A percentile compares a stretch with the other conserved stretches of the same genome.
Evolutionary conservation across 2,329 filamentous ascomycete species (phyloP).

Genomic region (Elsinoe perseae): DNA sequence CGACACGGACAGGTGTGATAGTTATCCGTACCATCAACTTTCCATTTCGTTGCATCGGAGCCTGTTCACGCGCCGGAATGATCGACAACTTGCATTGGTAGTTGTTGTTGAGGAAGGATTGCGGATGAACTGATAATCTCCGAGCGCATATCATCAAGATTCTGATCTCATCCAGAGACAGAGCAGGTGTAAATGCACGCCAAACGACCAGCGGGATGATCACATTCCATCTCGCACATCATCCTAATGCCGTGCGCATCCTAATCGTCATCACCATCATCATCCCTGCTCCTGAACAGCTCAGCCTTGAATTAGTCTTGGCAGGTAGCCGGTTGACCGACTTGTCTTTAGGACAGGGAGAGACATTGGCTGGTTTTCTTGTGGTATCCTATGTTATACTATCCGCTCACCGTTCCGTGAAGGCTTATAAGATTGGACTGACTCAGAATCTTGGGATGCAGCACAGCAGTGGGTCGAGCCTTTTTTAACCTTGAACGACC

Average conservation of each 20-base stretch:
- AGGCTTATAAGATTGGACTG: not conserved
- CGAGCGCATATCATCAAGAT: slow-evolving; percentile 4
- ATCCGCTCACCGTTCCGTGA: not conserved
- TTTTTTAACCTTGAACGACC: slow-evolving; percentile 2
- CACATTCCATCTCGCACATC: not conserved
- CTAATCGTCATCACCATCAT: not conserved
- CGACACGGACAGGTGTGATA: slow-evolving; percentile 8
- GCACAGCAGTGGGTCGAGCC: slow-evolving; percentile 2
- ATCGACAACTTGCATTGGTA: not conserved
- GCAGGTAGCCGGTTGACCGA: not conserved
- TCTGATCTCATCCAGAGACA: not conserved
- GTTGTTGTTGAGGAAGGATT: slow-evolving; percentile 11
- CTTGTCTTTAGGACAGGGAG: not conserved
- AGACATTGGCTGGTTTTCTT: not conserved
- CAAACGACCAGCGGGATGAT: slow-evolving; percentile 5
- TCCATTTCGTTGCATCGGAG: not conserved
- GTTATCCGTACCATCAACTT: not conserved
- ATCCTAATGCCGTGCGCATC: not conserved
- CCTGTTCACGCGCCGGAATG: not conserved
- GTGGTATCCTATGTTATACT: not conserved
- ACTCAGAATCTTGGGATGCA: not conserved
- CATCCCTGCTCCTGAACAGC: slow-evolving; percentile 1
- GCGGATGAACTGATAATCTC: not conserved
- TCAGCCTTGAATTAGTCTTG: not conserved
- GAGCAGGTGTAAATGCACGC: not conserved